These are phyloP conservation scores for Apiospora arundinis DNA, from an alignment of 2,329 filamentous ascomycete species.

Conservation along the genomic window DNA sequence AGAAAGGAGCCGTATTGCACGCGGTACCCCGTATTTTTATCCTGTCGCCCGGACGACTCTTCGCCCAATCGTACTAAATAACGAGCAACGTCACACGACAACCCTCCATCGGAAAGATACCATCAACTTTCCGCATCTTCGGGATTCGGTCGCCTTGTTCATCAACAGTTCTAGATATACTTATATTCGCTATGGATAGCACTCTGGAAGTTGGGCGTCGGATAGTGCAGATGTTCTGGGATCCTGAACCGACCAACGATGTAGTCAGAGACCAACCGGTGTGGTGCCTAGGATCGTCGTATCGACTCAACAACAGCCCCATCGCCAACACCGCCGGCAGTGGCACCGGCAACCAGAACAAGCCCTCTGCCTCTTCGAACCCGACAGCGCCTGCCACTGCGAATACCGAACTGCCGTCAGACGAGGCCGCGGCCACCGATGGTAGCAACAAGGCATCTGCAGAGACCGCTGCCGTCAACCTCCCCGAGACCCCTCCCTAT, in stretches of 20 bases:
- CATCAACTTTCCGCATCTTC: background rate
- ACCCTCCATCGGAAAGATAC: background rate
- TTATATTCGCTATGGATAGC: slow-evolving; percentile 36
- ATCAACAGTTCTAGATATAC: background rate
- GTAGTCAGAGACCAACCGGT: slow-evolving; percentile 70
- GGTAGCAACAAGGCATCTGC: slow-evolving; percentile 24
- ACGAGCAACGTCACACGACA: background rate
- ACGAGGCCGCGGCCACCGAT: background rate
- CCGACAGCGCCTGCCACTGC: slow-evolving; percentile 10
- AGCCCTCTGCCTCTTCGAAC: background rate
- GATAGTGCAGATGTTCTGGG: slow-evolving; percentile 91
- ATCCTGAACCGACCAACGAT: slow-evolving; percentile 86
- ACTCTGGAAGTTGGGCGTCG: slow-evolving; percentile 79
- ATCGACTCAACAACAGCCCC: slow-evolving; percentile 48
- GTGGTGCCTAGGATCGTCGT: slow-evolving; percentile 77
- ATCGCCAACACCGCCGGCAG: background rate
- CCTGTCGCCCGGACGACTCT: slow-evolving; percentile 3
- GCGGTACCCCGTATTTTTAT: background rate
- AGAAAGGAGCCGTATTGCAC: background rate
- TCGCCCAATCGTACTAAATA: background rate
- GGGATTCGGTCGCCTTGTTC: background rate
- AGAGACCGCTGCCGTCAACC: slow-evolving; percentile 34
- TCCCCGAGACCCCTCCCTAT: slow-evolving; percentile 54
- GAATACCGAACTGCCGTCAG: background rate
- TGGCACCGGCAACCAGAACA: background rate